These are phyloP conservation scores for Pseudevernia furfuracea DNA, from an alignment of 495 filamentous ascomycete genomes.

Conservation along the genomic window DNA sequence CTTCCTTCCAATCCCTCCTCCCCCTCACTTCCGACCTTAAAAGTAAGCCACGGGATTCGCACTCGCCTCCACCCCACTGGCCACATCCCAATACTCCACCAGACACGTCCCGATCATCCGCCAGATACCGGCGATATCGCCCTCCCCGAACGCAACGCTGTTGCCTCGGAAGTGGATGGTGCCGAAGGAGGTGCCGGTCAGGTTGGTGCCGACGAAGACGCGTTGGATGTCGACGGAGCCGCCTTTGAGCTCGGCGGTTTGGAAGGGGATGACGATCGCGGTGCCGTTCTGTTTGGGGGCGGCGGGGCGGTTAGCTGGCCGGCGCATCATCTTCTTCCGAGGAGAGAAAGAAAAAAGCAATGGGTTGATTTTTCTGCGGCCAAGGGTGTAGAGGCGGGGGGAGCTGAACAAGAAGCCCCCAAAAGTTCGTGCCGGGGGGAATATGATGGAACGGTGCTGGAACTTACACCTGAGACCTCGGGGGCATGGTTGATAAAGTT, in stretches of 20 bases:
- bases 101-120: conserved; percentile 8
- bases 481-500: conserved; percentile 10
- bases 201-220: conserved; percentile 7
- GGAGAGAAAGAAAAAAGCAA: too few relatives aligned
- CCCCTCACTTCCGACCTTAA: background rate
- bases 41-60: background rate
- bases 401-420: too few relatives aligned
- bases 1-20: background rate
- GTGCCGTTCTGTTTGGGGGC: background rate
- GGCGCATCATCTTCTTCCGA: too few relatives aligned
- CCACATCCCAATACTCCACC: conserved; percentile 3
- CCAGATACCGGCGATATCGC: conserved; percentile 5
- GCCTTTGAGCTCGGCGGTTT: conserved; percentile 7
- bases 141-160: conserved; percentile 3
- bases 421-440: too few relatives aligned
- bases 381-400: too few relatives aligned
- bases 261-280: conserved; percentile 6
- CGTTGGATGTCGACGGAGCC: conserved; percentile 2
- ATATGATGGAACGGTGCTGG: background rate
- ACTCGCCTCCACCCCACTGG: background rate
- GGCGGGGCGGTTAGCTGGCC: too few relatives aligned
- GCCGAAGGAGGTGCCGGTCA: conserved; percentile 1
- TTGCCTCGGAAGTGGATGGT: conserved; percentile 7
- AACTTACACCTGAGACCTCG: background rate
- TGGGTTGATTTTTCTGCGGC: too few relatives aligned